Base-by-base conservation (phyloP, 495 filamentous ascomycete species). In the Podospora didyma region DNA sequence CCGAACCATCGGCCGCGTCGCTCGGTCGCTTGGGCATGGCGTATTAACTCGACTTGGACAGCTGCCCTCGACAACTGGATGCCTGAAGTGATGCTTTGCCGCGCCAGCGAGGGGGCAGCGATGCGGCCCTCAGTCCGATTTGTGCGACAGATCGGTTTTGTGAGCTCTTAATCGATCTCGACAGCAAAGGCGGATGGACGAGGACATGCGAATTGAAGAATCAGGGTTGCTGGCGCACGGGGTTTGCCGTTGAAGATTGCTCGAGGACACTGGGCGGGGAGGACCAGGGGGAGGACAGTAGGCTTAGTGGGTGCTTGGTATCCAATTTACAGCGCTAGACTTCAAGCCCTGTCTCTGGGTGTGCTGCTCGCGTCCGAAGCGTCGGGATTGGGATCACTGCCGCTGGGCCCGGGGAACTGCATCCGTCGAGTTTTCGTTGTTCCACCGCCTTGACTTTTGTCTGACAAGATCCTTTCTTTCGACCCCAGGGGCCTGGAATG, bases 21-120 rank as follows among this genome's bases (percentile, higher is more conserved):
- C 70, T 68, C 64, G 71, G 68, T 61, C 75, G 71, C 62, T 79
- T 79, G 14, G 66, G 67, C 63, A 70, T 69, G 59, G 17, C 12
- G n/a, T 6, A 17, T 17, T 19, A 7, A n/a, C 44, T 46, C 64
- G 61, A 51, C 51, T 59, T 54, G 52, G 62, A 19, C 19, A 50
- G 41, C 46, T 21, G 17, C 21, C 46, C 31, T 22, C 42, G 52
- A 34, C 19, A 6, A 31, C 35, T 34, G 37, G 17, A 26, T 42
- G 45, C 45, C n/a, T 37, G 41, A 14, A n/a, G 53, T 47, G 50
- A 28, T 20, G 46, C 31, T 58, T 60, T 61, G 59, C 57, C 55
- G 58, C 61, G 58, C 64, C 59, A 60, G 54, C 50, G 37, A n/a
- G n/a, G 48, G 52, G 60, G 59, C 59, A 26, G 57, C 49, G 56